A percentile compares a stretch with the other conserved stretches of the same genome.
phyloP scores from a whole-genome alignment of 139 green algal genomes.

The Edaphochlamys debaryana region DNA sequence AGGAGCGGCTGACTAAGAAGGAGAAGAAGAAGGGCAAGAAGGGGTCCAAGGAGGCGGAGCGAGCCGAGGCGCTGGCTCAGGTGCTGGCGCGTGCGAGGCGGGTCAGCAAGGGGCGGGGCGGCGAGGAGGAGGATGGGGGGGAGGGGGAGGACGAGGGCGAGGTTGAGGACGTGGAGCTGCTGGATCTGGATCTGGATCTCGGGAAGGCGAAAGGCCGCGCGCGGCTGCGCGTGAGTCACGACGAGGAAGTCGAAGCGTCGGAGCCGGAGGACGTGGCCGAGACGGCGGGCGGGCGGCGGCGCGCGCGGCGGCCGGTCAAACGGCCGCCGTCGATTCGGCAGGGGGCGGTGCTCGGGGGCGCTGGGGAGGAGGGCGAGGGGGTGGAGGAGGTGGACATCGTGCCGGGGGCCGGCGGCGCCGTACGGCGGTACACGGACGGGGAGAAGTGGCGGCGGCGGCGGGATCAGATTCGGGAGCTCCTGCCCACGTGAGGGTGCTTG shows the following conservation, averaged over 20 bases:
- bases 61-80: neutral
- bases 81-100: too few species aligned
- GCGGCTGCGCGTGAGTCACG: too few species aligned
- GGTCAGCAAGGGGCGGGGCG: neutral
- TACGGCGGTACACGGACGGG: neutral
- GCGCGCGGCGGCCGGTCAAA: neutral
- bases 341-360: neutral
- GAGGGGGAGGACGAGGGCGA: slow-evolving; percentile 3
- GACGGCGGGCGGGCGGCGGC: neutral
- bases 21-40: slow-evolving; percentile 34
- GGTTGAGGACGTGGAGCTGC: slow-evolving; percentile 6
- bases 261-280: neutral
- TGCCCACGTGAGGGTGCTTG: neutral
- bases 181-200: too few species aligned
- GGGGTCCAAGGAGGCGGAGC: neutral
- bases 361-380: neutral
- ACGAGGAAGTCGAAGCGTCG: neutral
- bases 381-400: neutral
- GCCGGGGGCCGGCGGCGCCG: neutral
- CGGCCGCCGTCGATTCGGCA: neutral
- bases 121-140: neutral
- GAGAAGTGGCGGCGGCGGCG: slow-evolving; percentile 16
- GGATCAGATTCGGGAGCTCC: slow-evolving; percentile 4
- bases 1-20: slow-evolving; percentile 16
- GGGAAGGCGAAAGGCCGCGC: too few species aligned